Percentiles rank a stretch among this genome's conserved stretches.
Evolutionary conservation across 2,329 filamentous ascomycete genomes (phyloP).

Genomic region (Aureobasidium sp.): DNA sequence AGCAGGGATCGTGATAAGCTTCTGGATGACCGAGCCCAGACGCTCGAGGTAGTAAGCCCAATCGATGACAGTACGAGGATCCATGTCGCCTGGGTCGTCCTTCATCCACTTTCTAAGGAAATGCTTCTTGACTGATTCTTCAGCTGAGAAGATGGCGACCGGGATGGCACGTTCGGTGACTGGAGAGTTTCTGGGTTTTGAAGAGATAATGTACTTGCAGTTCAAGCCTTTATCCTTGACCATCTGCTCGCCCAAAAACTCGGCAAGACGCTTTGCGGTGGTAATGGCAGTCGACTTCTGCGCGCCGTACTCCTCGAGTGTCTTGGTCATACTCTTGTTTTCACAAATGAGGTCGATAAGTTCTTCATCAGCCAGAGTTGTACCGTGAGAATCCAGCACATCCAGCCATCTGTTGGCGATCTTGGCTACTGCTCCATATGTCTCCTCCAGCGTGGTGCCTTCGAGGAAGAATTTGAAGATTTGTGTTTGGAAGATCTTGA

Average conservation of each 20-base stretch:
- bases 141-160: conserved; percentile 94
- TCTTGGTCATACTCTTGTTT: conserved; percentile 97
- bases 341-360: conserved; percentile 99
- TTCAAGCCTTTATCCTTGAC: conserved; percentile 98
- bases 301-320: conserved; percentile 85
- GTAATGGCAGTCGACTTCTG: conserved; percentile 99
- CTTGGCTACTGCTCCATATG: conserved; percentile 84
- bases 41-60: conserved; percentile 98
- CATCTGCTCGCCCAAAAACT: conserved; percentile 98
- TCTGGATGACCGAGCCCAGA: conserved; percentile 94
- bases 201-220: conserved; percentile 98
- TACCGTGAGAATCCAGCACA: conserved; percentile 80
- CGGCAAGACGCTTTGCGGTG: conserved; percentile 85
- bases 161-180: conserved; percentile 93
- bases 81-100: conserved; percentile 84
- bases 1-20: conserved; percentile 96
- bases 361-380: conserved; percentile 89
- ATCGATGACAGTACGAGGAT: conserved; percentile 82
- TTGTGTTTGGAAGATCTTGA: conserved; percentile 99
- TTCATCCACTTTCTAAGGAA: conserved; percentile 94
- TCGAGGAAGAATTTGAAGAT: conserved; percentile 99
- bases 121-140: conserved; percentile 75
- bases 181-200: conserved; percentile 75
- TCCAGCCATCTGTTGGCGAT: conserved; percentile 96
- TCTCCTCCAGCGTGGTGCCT: conserved; percentile 77